Evolutionary conservation across 2,329 filamentous ascomycete species (phyloP), one percentile per base, ranked within the genome.

Genomic region (Pseudogymnoascus sp.): DNA sequence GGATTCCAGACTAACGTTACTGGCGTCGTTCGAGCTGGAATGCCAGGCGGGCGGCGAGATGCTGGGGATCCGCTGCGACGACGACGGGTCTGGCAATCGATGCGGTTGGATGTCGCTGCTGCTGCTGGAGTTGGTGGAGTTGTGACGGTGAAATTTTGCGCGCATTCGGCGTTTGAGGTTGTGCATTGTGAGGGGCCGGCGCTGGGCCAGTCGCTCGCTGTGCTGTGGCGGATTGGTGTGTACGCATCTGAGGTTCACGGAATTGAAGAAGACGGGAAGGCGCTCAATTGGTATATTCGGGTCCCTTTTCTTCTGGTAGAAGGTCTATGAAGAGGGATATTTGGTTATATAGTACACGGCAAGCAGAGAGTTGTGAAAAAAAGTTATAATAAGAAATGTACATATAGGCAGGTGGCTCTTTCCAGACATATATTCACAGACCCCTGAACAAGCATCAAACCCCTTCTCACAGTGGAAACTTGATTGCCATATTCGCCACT

Each of bases 351-450:
- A 50, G n/a, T 50, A 28, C 44, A 50, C 44, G 5, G 23, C 44
- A 50, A 28, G 14, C 44, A 50, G 12, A 50, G 44, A 25, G 14
- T n/a, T 5, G 40, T 50, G 44, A 28, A 28, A 50, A 50, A 50
- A 50, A 50, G 44, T 50, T 50, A 50, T 50, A 28, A 50, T 50
- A 50, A 25, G 23, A n/a, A n/a, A 50, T 50, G 44, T 50, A 50
- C 44, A 50, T 25, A 50, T 46, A 50, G 44, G 44, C 44, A 28
- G 12, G 44, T 50, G 6, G 44, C 44, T 50, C 44, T 50, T 50
- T 50, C 44, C 5, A 28, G 44, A 28, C 23, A 4, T n/a, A 8
- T 5, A 25, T 5, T 31, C 28, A 31, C 28, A 2, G 23, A 50
- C 12, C 44, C 44, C n/a, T 28, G 23, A n/a, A 50, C 12, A 1